Evolutionary conservation across 257 asterid species (phyloP).

Genomic region (Solanum phureja): DNA sequence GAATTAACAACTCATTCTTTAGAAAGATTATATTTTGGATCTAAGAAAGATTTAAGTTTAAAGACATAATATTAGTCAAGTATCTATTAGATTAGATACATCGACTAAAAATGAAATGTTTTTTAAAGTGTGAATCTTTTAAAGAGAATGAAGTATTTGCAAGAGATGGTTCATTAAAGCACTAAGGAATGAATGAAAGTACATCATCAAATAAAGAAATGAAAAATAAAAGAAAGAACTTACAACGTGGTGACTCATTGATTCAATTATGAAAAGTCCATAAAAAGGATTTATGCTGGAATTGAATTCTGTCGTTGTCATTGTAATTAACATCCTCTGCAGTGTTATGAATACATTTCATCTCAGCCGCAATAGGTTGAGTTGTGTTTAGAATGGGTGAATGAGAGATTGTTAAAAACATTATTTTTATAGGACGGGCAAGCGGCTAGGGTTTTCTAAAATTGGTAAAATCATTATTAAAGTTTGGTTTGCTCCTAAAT

Average conservation of each 20-base stretch:
- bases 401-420: neutral
- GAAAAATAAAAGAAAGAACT: neutral
- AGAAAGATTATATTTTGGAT: no score
- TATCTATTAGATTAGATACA: neutral
- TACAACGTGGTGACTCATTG: neutral
- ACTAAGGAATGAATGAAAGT: neutral
- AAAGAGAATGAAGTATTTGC: neutral
- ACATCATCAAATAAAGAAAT: neutral
- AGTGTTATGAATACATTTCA: neutral
- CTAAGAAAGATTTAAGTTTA: neutral
- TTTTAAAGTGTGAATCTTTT: neutral
- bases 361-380: neutral
- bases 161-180: neutral
- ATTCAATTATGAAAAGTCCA: neutral
- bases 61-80: neutral
- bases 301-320: neutral
- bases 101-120: neutral
- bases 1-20: neutral
- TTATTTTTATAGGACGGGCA: neutral
- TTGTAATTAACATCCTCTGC: neutral
- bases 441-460: neutral
- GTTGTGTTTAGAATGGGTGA: neutral
- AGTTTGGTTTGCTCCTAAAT: neutral
- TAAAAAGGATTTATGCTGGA: neutral
- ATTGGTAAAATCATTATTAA: no score